Conservation (phyloP, 371 early-diverging fungal species). For the Apophysomyces elegans region DNA sequence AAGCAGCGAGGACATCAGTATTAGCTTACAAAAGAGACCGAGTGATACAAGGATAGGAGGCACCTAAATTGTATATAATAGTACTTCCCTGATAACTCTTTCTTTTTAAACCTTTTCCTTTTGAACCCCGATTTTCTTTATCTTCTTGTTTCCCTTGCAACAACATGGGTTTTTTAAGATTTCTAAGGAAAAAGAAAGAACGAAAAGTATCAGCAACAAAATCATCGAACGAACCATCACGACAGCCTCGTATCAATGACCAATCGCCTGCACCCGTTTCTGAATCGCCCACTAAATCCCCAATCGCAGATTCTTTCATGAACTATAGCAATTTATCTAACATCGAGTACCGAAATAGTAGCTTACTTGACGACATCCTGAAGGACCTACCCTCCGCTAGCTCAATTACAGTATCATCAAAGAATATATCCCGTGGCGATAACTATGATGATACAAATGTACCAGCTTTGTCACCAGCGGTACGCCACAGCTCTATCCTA, state of each 20-base stretch:
- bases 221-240: not conserved
- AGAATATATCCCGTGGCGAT: not conserved
- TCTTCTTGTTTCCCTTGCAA: not conserved
- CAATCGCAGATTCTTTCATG: constrained; percentile 21
- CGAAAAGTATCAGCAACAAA: not conserved
- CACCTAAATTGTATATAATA: constrained; percentile 4
- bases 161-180: constrained; percentile 13
- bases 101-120: not conserved
- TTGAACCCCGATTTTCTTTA: constrained; percentile 7
- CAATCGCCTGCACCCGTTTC: not conserved
- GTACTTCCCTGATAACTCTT: not conserved
- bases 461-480: not conserved
- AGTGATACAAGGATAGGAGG: constrained; percentile 1
- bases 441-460: not conserved
- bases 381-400: constrained; percentile 5
- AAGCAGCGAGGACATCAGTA: constrained; percentile 4
- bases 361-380: constrained; percentile 16
- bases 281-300: constrained; percentile 3
- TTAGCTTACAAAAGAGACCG: constrained; percentile 1
- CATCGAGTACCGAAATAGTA: constrained; percentile 5
- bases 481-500: constrained; percentile 5
- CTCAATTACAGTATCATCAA: not conserved
- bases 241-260: constrained; percentile 13
- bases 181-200: constrained; percentile 14
- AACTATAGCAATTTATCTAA: not conserved